Evolutionary conservation across 2,329 filamentous ascomycete species (phyloP), one percentile per base, ranked within the genome.

Genomic region (Parascedosporium putredinis): DNA sequence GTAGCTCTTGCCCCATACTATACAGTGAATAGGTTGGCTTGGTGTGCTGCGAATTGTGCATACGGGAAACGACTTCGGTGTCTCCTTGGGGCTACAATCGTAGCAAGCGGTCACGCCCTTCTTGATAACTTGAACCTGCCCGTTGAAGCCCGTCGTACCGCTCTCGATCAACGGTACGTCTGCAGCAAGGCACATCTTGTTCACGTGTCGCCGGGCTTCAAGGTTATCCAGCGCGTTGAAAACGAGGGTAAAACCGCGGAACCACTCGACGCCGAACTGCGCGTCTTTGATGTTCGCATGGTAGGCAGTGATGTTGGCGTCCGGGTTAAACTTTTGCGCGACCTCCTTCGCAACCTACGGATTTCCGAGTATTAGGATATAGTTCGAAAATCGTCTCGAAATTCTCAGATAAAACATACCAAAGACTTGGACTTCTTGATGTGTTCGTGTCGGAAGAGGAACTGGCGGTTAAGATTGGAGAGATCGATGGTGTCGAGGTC

Each of bases 401-500:
- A 7, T 8, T 27, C 31, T n/a, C 9, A 8, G 10, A n/a, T n/a
- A n/a, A n/a, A n/a, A 14, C 80, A 55, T 74, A 93, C 90, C 68
- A 95, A 69, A 47, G 93, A 90, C 64, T 98, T 98, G 1, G 91
- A 81, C 66, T 95, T 95, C 68, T 96, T 97, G 68, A 98, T 97
- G 62, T 98, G 93, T 64, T 97, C 90, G 60, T 91, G 85, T 53
- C 90, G 81, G 67, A 98, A 98, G 45, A 98, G 81, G 61, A 98
- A 98, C 66, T 98, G 93, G 50, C 93, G 86, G 60, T 98, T 98
- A 47, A 98, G 77, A 63, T 98, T 98, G 69, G 89, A 95, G 20
- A 98, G 76, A 63, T 98, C 93, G 69, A 98, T 97, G 1, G 93
- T 98, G 66, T 98, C 93, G 53, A 98, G 85, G 66, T 98, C 93